These are phyloP conservation scores for Benincasa hispida DNA, from an alignment of 306 rosid genomes.

Conservation along the genomic window DNA sequence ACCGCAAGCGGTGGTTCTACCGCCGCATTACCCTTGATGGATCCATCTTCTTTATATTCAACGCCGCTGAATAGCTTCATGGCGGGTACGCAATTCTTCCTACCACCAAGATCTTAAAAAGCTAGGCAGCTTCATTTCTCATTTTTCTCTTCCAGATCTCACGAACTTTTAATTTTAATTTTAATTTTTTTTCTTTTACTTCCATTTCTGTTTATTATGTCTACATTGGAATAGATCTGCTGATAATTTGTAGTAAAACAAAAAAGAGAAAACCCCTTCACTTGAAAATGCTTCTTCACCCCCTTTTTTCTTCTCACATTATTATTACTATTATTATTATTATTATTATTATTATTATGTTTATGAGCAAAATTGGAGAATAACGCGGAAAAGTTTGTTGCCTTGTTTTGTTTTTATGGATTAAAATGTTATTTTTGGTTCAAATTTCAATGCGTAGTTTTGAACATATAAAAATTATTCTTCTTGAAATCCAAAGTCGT, in stretches of 20 bases:
- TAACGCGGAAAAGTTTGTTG: background rate
- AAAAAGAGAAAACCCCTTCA: background rate
- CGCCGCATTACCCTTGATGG: slow-evolving; percentile 24
- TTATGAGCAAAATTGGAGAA: background rate
- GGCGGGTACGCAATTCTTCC: slow-evolving; percentile 99
- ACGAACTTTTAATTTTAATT: background rate
- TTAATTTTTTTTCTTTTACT: no score
- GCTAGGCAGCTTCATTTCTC: background rate
- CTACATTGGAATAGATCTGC: slow-evolving; percentile 1
- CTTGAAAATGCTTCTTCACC: background rate
- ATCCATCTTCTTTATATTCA: slow-evolving; percentile 49
- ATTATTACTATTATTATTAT: background rate
- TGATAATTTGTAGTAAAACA: background rate
- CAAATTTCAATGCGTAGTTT: slow-evolving; percentile 8
- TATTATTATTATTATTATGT: background rate
- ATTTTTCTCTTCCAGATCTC: background rate
- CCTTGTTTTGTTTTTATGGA: background rate
- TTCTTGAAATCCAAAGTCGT: slow-evolving; percentile 1
- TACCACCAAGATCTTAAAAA: slow-evolving; percentile 79
- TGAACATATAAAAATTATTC: slow-evolving; percentile 5
- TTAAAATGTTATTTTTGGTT: background rate
- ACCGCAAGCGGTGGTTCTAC: slow-evolving; percentile 11
- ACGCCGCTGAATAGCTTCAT: slow-evolving; percentile 66
- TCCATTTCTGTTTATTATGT: background rate
- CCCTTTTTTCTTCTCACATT: background rate